Base-by-base conservation (phyloP, 2,329 filamentous ascomycete genomes). In the Beauveria rudraprayagi region DNA sequence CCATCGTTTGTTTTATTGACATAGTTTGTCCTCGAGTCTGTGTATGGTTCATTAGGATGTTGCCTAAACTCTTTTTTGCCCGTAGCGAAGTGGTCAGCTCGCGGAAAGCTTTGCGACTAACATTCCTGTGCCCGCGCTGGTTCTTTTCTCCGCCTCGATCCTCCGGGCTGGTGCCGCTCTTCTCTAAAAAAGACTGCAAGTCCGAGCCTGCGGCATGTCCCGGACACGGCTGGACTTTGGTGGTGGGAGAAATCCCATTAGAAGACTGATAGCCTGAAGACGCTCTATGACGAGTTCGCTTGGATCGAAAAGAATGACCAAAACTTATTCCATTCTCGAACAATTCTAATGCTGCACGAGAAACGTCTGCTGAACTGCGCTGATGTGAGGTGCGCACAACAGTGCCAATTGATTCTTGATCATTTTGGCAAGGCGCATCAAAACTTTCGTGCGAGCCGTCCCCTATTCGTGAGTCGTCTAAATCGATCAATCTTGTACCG, bases 41-140 rank as follows among this genome's bases (percentile, higher is more conserved):
- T 10, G 57, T 37, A 26, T 40, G 53, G 44, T 41, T 8, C 48
- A 54, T 53, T 17, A 60, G 10, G 10, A 54, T 40, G 22, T 51
- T 60, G 24, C 37, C 34, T 26, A 47, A 10, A 24, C 57, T 54
- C 10, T 22, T 54, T 44, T 26, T 60, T 16, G 19, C 34, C 19
- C 50, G 50, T 28, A 60, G 43, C 8, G 48, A 60, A 47, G 53
- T 53, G 28, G 48, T 47, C 40, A 54, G 11, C 63, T 63, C 75
- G 76, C 77, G 77, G 77, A 78, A 77, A 70, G 65, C 57, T 46
- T 56, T 53, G 48, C 48, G 57, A 46, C 34, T 46, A 7, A 11
- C 28, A 11, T n/a, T 59, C 19, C 48, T 43, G 37, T 54, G 41
- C 3, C n/a, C 17, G 14, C 19, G 16, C 3, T 26, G 40, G 22